Base-by-base conservation (phyloP, 441 rosid genomes). In the Hura crepitans region DNA sequence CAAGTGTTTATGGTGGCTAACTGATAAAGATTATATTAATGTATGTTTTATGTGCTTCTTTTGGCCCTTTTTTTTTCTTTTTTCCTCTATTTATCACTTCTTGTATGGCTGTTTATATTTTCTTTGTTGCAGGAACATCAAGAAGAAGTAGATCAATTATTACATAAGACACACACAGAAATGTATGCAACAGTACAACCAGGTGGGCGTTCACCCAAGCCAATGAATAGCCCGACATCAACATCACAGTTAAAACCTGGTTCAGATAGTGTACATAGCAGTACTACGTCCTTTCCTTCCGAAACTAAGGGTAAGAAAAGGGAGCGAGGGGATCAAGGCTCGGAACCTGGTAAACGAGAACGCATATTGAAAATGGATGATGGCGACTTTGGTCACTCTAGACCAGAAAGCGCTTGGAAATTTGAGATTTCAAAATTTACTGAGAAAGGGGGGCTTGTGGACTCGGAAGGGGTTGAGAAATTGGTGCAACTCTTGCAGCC, bases 231-330 rank as follows among this genome's bases (percentile, higher is more conserved):
- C 80, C 96, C 96, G 0, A 81, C 91, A 47, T 80, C 95, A 72
- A 77, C 88, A 2, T 74, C 90, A 68, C 97, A 90, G 78, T 65
- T 79, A 53, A 95, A 92, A 73, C 75, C 86, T 53, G 80, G 87
- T 75, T 77, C 87, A 6, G 92, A 95, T 72, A 64, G 87, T 70
- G 60, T 77, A 39, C 97, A 85, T 78, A 89, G 80, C 63, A 86
- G 66, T 72, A 77, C 73, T 61, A 77, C 96, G 11, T 82, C 88
- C 35, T 75, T 80, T 74, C 75, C 85, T n/a, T 87, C 96, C 61
- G 98, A 88, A 69, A 83, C 75, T 69, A 91, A 91, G 81, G 96
- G 99, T 62, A 96, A 89, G 85, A 96, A 93, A 68, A 88, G 99
- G 83, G 99, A 96, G 72, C 90, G 96, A 49, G 81, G 56, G 4